Evolutionary conservation across 495 filamentous ascomycete genomes (phyloP).

Genomic region (Friedmanniomyces simplex): DNA sequence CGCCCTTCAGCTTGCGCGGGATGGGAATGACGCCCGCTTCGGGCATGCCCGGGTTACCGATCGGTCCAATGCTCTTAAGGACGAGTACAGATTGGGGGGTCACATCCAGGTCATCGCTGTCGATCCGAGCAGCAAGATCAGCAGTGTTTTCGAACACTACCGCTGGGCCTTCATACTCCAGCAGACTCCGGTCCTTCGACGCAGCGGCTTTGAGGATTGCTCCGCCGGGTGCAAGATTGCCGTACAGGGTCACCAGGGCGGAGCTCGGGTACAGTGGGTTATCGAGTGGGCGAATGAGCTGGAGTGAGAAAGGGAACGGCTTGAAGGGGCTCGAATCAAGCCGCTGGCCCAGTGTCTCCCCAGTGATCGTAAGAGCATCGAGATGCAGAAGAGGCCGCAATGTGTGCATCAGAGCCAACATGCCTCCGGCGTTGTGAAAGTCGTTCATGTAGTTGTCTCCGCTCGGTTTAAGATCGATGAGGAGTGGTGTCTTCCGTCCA

Average conservation of each 20-base stretch:
- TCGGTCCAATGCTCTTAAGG: slow-evolving; percentile 50
- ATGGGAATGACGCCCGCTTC: slow-evolving; percentile 58
- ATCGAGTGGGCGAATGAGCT: slow-evolving; percentile 43
- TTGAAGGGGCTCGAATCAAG: slow-evolving; percentile 40
- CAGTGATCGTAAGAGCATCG: slow-evolving; percentile 47
- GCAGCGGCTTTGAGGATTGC: slow-evolving; percentile 56
- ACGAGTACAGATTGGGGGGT: slow-evolving; percentile 46
- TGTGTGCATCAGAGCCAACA: slow-evolving; percentile 46
- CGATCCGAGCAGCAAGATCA: slow-evolving; percentile 49
- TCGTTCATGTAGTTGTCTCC: slow-evolving; percentile 63
- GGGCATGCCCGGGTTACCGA: slow-evolving; percentile 59
- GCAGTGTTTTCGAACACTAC: slow-evolving; percentile 49
- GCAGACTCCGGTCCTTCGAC: slow-evolving; percentile 30
- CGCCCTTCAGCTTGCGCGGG: slow-evolving; percentile 53
- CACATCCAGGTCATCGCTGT: slow-evolving; percentile 44
- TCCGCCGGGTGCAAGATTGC: slow-evolving; percentile 48
- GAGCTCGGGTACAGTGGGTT: slow-evolving; percentile 46
- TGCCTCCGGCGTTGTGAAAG: slow-evolving; percentile 59
- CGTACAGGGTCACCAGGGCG: slow-evolving; percentile 43
- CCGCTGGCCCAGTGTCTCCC: slow-evolving; percentile 46
- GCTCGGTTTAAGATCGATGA: slow-evolving; percentile 59
- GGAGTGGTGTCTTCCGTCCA: slow-evolving; percentile 47
- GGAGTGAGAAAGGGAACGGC: slow-evolving; percentile 28
- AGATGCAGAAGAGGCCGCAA: slow-evolving; percentile 49
- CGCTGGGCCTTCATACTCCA: slow-evolving; percentile 27